A percentile compares a stretch with the other conserved stretches of the same genome.
Conservation (phyloP, 2,329 filamentous ascomycete species). For the Cryphonectria nitschkei region DNA sequence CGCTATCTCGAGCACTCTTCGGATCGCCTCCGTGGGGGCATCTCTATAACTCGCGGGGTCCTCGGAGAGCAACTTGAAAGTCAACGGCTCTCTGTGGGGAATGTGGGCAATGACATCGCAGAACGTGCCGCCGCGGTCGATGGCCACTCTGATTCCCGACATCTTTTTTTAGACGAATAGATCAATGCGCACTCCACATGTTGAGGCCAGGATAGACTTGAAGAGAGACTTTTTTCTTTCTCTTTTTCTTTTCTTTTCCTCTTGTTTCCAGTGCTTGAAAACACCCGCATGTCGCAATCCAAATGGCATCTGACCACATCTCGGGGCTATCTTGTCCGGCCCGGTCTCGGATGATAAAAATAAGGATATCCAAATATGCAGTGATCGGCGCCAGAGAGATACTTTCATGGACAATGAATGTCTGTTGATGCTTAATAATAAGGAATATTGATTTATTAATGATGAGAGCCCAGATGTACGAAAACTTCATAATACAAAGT, state of each 20-base stretch:
- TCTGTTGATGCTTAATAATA: no score
- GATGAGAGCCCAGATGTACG: no score
- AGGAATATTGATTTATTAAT: no score
- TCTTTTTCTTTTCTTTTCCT: not conserved
- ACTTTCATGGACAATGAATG: no score
- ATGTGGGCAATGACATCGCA: slow-evolving; percentile 71
- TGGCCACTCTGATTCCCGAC: slow-evolving; percentile 37
- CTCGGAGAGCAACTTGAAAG: slow-evolving; percentile 76
- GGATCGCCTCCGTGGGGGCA: slow-evolving; percentile 72
- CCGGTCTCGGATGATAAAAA: slow-evolving; percentile 8
- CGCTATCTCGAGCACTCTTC: slow-evolving; percentile 66
- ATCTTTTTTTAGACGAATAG: not conserved
- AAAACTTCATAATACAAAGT: no score
- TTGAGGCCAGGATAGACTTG: not conserved
- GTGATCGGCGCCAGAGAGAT: not conserved
- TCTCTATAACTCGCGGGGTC: slow-evolving; percentile 73
- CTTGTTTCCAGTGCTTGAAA: no score
- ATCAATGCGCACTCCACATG: not conserved
- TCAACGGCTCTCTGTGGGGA: slow-evolving; percentile 67
- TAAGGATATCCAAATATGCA: not conserved
- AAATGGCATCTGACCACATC: not conserved
- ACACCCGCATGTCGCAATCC: not conserved
- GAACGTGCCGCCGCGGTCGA: slow-evolving; percentile 72
- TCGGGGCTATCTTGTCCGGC: slow-evolving; percentile 6
- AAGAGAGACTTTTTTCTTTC: not conserved